Evolutionary conservation across 2,329 filamentous ascomycete genomes (phyloP), one percentile per base, ranked within the genome.

Genomic region (Penicillium concentricum): DNA sequence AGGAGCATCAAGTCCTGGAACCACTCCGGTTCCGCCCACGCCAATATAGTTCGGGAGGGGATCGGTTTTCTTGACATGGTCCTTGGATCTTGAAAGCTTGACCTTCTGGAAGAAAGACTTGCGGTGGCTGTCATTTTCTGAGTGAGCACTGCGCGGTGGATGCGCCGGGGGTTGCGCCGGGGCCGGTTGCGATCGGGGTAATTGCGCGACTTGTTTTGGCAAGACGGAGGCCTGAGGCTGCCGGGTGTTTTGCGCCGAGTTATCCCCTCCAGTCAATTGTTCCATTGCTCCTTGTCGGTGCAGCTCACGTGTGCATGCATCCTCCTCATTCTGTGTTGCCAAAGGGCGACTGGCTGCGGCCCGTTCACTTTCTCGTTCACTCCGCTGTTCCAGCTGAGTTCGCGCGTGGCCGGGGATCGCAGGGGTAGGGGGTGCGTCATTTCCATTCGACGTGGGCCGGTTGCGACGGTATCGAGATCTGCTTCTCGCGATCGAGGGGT

Each of bases 1-100:
- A 1, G 92, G 92, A 22, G 90, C 90, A 77, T 95, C 91, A 42
- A 82, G 87, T 50, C 82, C 81, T 24, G 84, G 79, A 2, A 83
- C 69, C 9, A 67, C 58, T 2, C 61, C 61, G 5, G 64, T 63
- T 39, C 65, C 66, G 12, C 64, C 64, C 16, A 61, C 54, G 5
- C 61, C 66, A 18, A 67, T 65, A 43, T 61, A 66, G 12, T 53
- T 65, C 7, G 62, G 62, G 16, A 41, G 46, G 2, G 62, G n/a
- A 20, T 65, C 62, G 12, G 52, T 56, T 20, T 50, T 42, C 16
- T 44, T 58, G 13, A 34, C 34, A 9, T 50, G 45, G 8, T 56
- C 64, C 30, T 63, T 68, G 16, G 57, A 49, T 32, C 62, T 64
- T 15, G 58, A 53, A 18, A 67, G 51, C 30, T 68, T 69, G 42